Base-by-base conservation (phyloP, 1,284 basidiomycete species). In the Ustilago curta region DNA sequence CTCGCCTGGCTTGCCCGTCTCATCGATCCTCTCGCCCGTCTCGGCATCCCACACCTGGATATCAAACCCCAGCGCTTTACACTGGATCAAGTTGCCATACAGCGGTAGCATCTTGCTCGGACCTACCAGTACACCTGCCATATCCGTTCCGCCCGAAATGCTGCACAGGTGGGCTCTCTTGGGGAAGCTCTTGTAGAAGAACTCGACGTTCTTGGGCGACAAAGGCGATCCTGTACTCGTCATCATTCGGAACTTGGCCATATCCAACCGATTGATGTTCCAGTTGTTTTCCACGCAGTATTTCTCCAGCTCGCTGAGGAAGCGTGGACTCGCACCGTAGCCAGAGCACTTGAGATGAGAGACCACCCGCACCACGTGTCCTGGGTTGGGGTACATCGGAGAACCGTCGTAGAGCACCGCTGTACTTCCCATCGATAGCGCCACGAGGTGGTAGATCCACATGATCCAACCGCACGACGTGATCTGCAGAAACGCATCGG, bases 401-500 rank as follows among this genome's bases (percentile, higher is more conserved):
- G 71, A 74, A 9, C 84, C 84, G 61, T 85, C 84, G 70, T 84
- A 85, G 6, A 79, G 68, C 3, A 85, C 70, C 2, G 81, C 70
- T 2, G 79, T 79, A 21, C 72, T 71, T 8, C 84, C 83, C 29
- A 75, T 75, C 2, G 66, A 59, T 12, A 79, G 52, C 43, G 73
- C 72, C 23, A 77, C 70, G 61, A 81, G 66, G 52, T 79, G 77
- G 56, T 81, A 76, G 52, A 80, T 61, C 80, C 82, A 84, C 72
- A 85, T 83, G 63, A 85, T 83, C 84, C 84, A 85, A 4, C 78
- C 69, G 44, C 72, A 74, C 25, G 77, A 80, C 1, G 83, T 79
- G 45, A 85, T 75, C 61, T 85, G 83, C 2, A 84, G 59, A 29
- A 79, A 80, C 14, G 50, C n/a, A 61, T 84, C 83, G 18, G 66